Evolutionary conservation across 768 basidiomycete genomes (phyloP), one percentile per base, ranked within the genome.

Genomic region (Porphyrellus cyaneotinctus): DNA sequence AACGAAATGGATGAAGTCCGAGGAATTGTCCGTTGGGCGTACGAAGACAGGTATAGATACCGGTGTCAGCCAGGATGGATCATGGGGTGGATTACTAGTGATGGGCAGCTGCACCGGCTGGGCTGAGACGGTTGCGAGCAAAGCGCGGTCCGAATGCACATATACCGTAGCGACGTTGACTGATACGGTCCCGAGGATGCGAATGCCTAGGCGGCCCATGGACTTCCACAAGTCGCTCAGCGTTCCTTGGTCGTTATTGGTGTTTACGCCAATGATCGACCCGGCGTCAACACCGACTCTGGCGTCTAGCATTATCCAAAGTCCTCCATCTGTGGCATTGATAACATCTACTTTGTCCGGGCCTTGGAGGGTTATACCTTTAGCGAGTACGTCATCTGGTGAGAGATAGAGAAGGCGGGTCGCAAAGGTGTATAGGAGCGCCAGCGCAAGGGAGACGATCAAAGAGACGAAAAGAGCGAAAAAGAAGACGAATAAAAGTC

Each of bases 211-310:
- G 31, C 85, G 75, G 3, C 87, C 88, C 17, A 89, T 52, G 2
- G 78, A 72, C 67, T 85, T 89, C 83, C 84, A 86, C 28, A 81
- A 52, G 41, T 68, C 68, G n/a, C 63, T 56, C 42, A 82, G 53
- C 7, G 81, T 35, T 28, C 72, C 72, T 50, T 87, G 73, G 9
- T 74, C 70, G 10, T 68, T 59, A 26, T 72, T 69, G 12, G 70
- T 69, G 49, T 80, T 79, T 13, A 87, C 76, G 1, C 80, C 84
- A 14, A 87, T 70, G 18, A 82, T 70, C 10, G 74, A 64, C 2
- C 84, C 86, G 8, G 83, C 87, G 63, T 90, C 81, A n/a, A 91
- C 54, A 0, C 88, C 88, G 15, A 87, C 62, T 43, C 76, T 72
- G 5, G 76, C 84, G 17, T 78, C 70, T 6, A 89, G 71, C 36